Evolutionary conservation across 208 protist species (phyloP).

Genomic region (Leishmania amazonensis): DNA sequence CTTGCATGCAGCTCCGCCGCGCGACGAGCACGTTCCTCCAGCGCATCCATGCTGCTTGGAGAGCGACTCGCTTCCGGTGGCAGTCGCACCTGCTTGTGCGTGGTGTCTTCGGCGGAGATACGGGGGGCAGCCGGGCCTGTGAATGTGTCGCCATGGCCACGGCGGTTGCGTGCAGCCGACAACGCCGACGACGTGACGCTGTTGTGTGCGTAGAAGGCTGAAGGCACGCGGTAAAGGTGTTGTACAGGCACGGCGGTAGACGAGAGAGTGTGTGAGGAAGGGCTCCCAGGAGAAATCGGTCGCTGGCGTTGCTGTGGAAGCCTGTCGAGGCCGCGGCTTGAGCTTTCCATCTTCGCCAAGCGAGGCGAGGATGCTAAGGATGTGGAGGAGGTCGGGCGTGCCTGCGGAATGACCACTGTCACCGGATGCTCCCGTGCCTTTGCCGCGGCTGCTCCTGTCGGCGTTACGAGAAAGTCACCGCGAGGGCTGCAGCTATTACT

Average conservation of each 20-base stretch:
- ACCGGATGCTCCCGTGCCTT: not conserved
- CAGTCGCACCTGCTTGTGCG: not conserved
- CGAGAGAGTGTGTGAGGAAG: not conserved
- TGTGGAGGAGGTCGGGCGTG: not conserved
- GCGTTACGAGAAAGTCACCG: not conserved
- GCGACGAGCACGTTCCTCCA: slow-evolving; percentile 24
- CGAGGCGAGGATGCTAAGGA: not conserved
- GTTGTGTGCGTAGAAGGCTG: slow-evolving; percentile 6
- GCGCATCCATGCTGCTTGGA: not conserved
- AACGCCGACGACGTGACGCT: not conserved
- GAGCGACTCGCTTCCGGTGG: not conserved
- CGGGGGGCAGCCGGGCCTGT: not conserved
- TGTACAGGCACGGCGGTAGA: slow-evolving; percentile 22
- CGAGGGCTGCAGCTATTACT: not conserved
- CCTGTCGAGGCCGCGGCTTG: not conserved
- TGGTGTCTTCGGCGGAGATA: not conserved
- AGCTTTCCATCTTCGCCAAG: not conserved
- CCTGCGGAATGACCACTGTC: not conserved
- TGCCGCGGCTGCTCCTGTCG: not conserved
- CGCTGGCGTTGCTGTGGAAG: not conserved
- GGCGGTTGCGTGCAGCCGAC: not conserved
- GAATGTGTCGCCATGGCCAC: not conserved
- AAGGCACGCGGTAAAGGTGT: slow-evolving; percentile 14
- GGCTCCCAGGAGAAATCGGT: not conserved
- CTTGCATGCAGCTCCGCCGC: slow-evolving; percentile 25